Evolutionary conservation across 352 stramenopile genomes (phyloP), one percentile per base, ranked within the genome.

Genomic region (Phytophthora pistaciae): DNA sequence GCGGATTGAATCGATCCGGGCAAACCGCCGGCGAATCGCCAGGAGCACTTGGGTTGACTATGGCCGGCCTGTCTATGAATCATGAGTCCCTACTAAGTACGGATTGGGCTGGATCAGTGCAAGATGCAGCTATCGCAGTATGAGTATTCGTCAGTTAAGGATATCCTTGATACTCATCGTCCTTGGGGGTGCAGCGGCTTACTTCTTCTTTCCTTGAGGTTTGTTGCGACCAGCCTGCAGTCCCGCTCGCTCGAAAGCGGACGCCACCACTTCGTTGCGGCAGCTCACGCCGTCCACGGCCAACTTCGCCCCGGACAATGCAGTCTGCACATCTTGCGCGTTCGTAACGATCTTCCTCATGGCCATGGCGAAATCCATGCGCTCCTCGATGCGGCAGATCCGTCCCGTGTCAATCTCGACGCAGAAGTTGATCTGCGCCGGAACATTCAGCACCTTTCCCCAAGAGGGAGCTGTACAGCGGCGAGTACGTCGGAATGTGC

Each of bases 301-400:
- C 42, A 49, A 9, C 5, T 49, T 49, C 42, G 42, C 42, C 18
- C 11, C 5, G 0, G 42, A 21, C 42, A 49, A 14, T 18, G 11
- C 42, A 10, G 18, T 8, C 42, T 49, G 42, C 42, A 23, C 11
- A 21, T 49, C 42, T 13, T 44, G 9, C 36, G 36, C 10, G 36
- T 44, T 49, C 11, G 36, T 44, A 11, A 44, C 14, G 36, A 44
- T 44, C 36, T 44, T 44, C 11, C 36, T 44, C 10, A 44, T 42
- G 2, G 46, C 36, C 31, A 71, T 10, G 3, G 5, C 56, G 6
- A 71, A 33, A n/a, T 50, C 56, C 56, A 71, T 61, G 14, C 36
- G 64, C 49, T 71, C 64, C 18, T 56, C 60, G 16, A 71, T 40
- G 10, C 48, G 36, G 21, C 16, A 65, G n/a, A 71, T 56, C 0